These are phyloP conservation scores for Cydonia oblonga DNA, from an alignment of 331 rosid species.

Conservation along the genomic window DNA sequence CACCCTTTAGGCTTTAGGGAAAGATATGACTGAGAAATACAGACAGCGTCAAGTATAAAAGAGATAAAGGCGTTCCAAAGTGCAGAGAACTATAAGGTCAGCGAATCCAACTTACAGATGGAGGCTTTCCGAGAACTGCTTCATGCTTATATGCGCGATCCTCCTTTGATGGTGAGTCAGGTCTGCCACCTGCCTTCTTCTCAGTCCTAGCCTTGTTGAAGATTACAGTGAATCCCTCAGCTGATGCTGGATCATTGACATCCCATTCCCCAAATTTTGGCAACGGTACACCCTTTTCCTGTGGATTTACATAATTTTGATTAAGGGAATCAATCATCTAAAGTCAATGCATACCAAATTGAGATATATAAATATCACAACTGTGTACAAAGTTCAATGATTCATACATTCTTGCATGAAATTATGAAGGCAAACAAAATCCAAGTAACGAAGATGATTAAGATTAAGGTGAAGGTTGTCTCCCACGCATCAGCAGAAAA, in stretches of 20 bases:
- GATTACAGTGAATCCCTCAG: slow-evolving; percentile 68
- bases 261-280: slow-evolving; percentile 93
- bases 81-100: background rate
- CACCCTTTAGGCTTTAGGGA: background rate
- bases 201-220: slow-evolving; percentile 73
- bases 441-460: background rate
- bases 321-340: background rate
- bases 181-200: slow-evolving; percentile 39
- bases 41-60: background rate
- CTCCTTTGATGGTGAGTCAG: slow-evolving; percentile 44
- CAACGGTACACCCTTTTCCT: slow-evolving; percentile 51
- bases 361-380: background rate
- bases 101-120: slow-evolving; percentile 37
- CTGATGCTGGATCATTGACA: slow-evolving; percentile 70
- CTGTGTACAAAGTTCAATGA: background rate
- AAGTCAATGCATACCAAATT: background rate
- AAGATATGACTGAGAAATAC: background rate
- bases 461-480: background rate
- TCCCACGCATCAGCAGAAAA: background rate
- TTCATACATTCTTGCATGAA: background rate
- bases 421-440: background rate
- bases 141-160: slow-evolving; percentile 28
- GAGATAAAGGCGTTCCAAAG: background rate
- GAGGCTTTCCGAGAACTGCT: slow-evolving; percentile 54
- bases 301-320: background rate